These are phyloP conservation scores for Podila minutissima DNA, from an alignment of 192 early-diverging fungal species.

Conservation along the genomic window DNA sequence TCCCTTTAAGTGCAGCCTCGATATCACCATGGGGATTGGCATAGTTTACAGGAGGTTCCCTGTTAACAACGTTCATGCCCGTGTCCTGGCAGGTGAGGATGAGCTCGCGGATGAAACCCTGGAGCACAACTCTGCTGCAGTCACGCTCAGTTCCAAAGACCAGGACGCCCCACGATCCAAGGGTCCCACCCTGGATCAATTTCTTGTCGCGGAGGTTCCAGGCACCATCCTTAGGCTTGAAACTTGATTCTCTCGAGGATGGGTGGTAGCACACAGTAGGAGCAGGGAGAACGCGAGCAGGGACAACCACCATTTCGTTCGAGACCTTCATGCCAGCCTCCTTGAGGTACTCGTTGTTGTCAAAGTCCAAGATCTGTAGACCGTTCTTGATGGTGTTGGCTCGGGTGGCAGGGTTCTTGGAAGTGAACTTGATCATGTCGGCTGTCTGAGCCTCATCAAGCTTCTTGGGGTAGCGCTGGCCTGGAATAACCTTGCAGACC, in stretches of 20 bases:
- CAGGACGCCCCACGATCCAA: constrained; percentile 84
- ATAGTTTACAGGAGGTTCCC: constrained; percentile 56
- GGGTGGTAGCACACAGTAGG: constrained; percentile 77
- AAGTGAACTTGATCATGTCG: constrained; percentile 96
- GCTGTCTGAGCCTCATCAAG: constrained; percentile 88
- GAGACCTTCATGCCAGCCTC: constrained; percentile 81
- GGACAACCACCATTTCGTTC: constrained; percentile 68
- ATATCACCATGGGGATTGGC: constrained; percentile 76
- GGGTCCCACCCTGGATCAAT: constrained; percentile 75
- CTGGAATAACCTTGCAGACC: constrained; percentile 83
- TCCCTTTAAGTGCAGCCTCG: constrained; percentile 71
- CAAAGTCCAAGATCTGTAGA: constrained; percentile 70
- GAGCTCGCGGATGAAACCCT: constrained; percentile 80
- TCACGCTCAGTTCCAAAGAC: constrained; percentile 71
- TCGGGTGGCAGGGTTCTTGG: constrained; percentile 82
- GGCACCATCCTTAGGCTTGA: constrained; percentile 74
- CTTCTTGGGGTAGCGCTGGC: constrained; percentile 86
- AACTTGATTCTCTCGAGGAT: constrained; percentile 53
- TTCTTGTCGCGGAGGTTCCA: constrained; percentile 91
- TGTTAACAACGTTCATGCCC: constrained; percentile 69
- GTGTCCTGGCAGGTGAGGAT: constrained; percentile 75
- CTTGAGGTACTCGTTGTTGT: constrained; percentile 75
- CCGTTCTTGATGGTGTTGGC: constrained; percentile 83
- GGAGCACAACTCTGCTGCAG: constrained; percentile 62
- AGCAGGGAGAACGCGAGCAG: constrained; percentile 82